phyloP scores from a whole-genome alignment of 768 basidiomycete species.

The Russula sp. region DNA sequence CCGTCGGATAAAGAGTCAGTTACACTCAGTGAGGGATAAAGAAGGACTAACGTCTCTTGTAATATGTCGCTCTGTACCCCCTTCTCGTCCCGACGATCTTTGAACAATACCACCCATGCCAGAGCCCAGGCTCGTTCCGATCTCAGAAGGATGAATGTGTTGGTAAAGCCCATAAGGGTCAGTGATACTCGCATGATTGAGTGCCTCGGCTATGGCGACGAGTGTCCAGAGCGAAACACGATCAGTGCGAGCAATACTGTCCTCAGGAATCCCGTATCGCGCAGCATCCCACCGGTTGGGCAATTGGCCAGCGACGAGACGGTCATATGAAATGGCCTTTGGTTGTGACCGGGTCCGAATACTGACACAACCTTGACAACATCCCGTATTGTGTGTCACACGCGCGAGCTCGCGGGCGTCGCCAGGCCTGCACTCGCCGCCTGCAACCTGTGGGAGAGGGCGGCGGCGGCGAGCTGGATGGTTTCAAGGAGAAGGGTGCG shows the following conservation, averaged over 20 bases:
- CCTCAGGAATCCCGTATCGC: conserved; percentile 94
- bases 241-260: conserved; percentile 93
- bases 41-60: conserved; percentile 82
- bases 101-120: conserved; percentile 99
- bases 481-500: too few relatives aligned
- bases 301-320: conserved; percentile 92
- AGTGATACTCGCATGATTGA: conserved; percentile 94
- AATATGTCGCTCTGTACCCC: conserved; percentile 98
- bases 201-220: conserved; percentile 90
- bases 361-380: too few relatives aligned
- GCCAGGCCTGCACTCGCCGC: too few relatives aligned
- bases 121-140: conserved; percentile 90
- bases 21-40: background rate
- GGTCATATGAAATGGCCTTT: conserved; percentile 93
- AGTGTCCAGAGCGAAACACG: conserved; percentile 93
- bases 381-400: too few relatives aligned
- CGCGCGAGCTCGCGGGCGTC: too few relatives aligned
- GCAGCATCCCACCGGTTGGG: conserved; percentile 98
- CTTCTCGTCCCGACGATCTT: conserved; percentile 95
- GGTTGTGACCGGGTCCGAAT: too few relatives aligned
- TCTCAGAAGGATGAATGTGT: conserved; percentile 93
- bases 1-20: conserved; percentile 40
- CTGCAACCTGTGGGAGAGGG: too few relatives aligned
- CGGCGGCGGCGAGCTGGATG: too few relatives aligned
- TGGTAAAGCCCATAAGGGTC: conserved; percentile 98